These are phyloP conservation scores for Monosporascus sp. DNA, from an alignment of 2,329 filamentous ascomycete species.

Conservation along the genomic window DNA sequence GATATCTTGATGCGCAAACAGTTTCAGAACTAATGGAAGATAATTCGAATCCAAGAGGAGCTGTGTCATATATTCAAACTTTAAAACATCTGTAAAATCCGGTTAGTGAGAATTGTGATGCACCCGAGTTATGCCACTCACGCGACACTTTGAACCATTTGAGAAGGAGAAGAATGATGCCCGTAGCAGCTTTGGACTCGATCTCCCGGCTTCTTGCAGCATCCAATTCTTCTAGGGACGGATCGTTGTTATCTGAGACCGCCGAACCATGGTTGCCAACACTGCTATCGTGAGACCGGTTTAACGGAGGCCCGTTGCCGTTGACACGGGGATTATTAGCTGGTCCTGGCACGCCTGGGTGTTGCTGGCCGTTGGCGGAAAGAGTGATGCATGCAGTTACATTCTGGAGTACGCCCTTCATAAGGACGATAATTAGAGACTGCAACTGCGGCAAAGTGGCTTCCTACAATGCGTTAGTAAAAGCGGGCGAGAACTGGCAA, in stretches of 20 bases:
- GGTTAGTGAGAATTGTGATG: conserved; percentile 10
- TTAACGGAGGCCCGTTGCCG: conserved; percentile 28
- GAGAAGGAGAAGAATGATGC: conserved; percentile 75
- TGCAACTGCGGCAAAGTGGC: conserved; percentile 79
- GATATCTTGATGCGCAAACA: conserved; percentile 91
- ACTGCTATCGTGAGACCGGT: conserved; percentile 24
- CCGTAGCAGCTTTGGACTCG: conserved; percentile 85
- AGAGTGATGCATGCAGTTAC: conserved; percentile 77
- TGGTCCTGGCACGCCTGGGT: conserved; percentile 34
- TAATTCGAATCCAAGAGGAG: conserved; percentile 93
- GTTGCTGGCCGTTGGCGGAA: conserved; percentile 40
- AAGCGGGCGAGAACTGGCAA: background rate
- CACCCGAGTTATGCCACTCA: conserved; percentile 41
- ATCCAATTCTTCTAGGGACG: conserved; percentile 72
- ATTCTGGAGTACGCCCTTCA: conserved; percentile 82
- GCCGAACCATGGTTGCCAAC: conserved; percentile 26
- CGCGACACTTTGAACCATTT: conserved; percentile 97
- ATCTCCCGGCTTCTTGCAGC: conserved; percentile 79
- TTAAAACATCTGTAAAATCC: conserved; percentile 66
- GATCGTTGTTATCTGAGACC: conserved; percentile 38
- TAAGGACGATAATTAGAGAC: conserved; percentile 84
- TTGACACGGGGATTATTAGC: conserved; percentile 35
- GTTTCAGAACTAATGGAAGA: conserved; percentile 83
- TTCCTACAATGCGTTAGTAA: conserved; percentile 45
- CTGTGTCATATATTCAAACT: conserved; percentile 94